Conservation (phyloP, 2,329 filamentous ascomycete genomes). For the Huntiella decipiens region DNA sequence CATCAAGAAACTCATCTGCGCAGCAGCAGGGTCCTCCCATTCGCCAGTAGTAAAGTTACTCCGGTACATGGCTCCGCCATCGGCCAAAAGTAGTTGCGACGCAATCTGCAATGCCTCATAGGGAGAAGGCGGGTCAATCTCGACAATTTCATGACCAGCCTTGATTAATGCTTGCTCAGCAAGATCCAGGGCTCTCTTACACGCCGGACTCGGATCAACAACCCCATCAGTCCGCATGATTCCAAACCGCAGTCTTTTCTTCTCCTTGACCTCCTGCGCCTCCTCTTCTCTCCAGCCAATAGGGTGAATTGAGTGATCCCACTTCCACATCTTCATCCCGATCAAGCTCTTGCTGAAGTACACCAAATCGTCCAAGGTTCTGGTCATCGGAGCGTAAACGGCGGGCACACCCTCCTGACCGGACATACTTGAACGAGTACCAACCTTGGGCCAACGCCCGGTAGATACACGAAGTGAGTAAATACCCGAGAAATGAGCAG, state of each 20-base stretch:
- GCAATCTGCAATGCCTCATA: slow-evolving; percentile 61
- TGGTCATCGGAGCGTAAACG: slow-evolving; percentile 83
- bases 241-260: slow-evolving; percentile 50
- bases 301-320: slow-evolving; percentile 71
- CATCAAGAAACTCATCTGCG: slow-evolving; percentile 57
- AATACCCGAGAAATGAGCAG: slow-evolving; percentile 77
- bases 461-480: slow-evolving; percentile 77
- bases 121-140: slow-evolving; percentile 44
- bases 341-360: slow-evolving; percentile 72
- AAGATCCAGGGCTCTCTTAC: slow-evolving; percentile 53
- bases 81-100: slow-evolving; percentile 63
- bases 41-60: slow-evolving; percentile 61
- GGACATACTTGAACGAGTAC: slow-evolving; percentile 71
- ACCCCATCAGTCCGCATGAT: slow-evolving; percentile 65
- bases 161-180: slow-evolving; percentile 48
- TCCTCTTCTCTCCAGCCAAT: slow-evolving; percentile 54
- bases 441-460: slow-evolving; percentile 74
- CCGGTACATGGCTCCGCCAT: slow-evolving; percentile 64
- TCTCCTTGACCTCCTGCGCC: slow-evolving; percentile 38
- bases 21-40: slow-evolving; percentile 58
- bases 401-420: slow-evolving; percentile 80
- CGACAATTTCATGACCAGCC: slow-evolving; percentile 57
- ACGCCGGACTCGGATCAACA: slow-evolving; percentile 72
- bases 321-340: slow-evolving; percentile 70
- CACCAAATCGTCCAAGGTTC: slow-evolving; percentile 61